phyloP scores from a whole-genome alignment of 192 early-diverging fungal genomes.

The Physocladia obscura region DNA sequence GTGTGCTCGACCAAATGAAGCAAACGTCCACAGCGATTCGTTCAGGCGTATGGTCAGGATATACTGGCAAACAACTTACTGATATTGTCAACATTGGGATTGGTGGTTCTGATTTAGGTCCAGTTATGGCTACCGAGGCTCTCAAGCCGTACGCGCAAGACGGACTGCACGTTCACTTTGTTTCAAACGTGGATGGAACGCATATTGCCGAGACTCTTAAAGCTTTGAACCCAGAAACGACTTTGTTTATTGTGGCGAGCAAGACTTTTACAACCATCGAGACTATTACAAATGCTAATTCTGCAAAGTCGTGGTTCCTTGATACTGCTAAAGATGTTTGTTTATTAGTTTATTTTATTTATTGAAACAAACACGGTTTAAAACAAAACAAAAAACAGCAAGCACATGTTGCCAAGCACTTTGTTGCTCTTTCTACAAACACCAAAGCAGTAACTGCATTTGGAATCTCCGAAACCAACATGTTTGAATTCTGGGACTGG shows the following conservation, averaged over 20 bases:
- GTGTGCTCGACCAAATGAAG: slow-evolving; percentile 92
- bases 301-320: slow-evolving; percentile 94
- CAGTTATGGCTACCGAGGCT: slow-evolving; percentile 99
- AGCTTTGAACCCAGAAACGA: slow-evolving; percentile 78
- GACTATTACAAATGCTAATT: slow-evolving; percentile 94
- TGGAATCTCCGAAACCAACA: slow-evolving; percentile 93
- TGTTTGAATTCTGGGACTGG: slow-evolving; percentile 99
- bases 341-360: slow-evolving; percentile 11
- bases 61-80: slow-evolving; percentile 90
- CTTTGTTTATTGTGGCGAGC: slow-evolving; percentile 92
- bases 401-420: slow-evolving; percentile 95
- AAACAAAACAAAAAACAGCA: slow-evolving; percentile 1
- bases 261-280: slow-evolving; percentile 99
- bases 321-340: slow-evolving; percentile 78
- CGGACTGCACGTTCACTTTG: slow-evolving; percentile 87
- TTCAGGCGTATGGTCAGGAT: slow-evolving; percentile 91
- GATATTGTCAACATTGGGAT: slow-evolving; percentile 99
- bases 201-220: slow-evolving; percentile 93
- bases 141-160: slow-evolving; percentile 86
- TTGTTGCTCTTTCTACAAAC: slow-evolving; percentile 97
- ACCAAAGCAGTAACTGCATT: slow-evolving; percentile 82
- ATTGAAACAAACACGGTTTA: neutral
- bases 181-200: slow-evolving; percentile 97
- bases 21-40: slow-evolving; percentile 79
- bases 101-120: slow-evolving; percentile 96